Evolutionary conservation across 495 filamentous ascomycete species (phyloP).

Genomic region (Usnea hakonensis): DNA sequence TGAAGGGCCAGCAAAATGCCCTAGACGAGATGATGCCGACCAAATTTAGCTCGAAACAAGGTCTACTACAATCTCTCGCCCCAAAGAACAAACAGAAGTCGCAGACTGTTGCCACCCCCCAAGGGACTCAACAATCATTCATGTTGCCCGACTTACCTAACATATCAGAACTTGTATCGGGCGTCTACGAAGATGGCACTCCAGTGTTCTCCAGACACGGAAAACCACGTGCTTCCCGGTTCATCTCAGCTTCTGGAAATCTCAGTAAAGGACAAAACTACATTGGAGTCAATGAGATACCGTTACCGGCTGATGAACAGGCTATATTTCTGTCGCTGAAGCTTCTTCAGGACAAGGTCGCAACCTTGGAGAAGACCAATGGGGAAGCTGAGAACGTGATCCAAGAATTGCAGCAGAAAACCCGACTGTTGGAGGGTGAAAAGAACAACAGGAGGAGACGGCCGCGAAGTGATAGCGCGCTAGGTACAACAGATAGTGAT

Average conservation of each 20-base stretch:
- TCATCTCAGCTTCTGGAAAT: constrained; percentile 35
- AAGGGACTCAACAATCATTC: constrained; percentile 49
- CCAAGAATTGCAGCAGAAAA: constrained; percentile 50
- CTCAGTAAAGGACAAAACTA: not conserved
- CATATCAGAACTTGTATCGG: constrained; percentile 63
- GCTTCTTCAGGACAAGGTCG: constrained; percentile 59
- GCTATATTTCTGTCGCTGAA: constrained; percentile 60
- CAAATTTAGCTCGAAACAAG: constrained; percentile 20
- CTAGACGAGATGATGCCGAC: constrained; percentile 15
- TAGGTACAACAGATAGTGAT: constrained; percentile 33
- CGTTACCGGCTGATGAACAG: constrained; percentile 61
- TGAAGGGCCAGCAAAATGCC: constrained; percentile 11
- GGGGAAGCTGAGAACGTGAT: constrained; percentile 49
- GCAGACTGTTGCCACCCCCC: not conserved
- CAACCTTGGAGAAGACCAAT: constrained; percentile 52
- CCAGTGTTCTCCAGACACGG: constrained; percentile 50
- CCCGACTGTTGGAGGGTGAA: constrained; percentile 45
- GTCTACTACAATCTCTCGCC: constrained; percentile 4
- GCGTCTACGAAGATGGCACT: constrained; percentile 57
- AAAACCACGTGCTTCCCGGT: constrained; percentile 48
- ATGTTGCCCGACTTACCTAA: constrained; percentile 62
- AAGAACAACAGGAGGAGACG: constrained; percentile 38
- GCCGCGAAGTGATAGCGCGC: constrained; percentile 38
- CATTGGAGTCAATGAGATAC: constrained; percentile 42
- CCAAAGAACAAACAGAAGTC: constrained; percentile 8